Evolutionary conservation across 306 rosid species (phyloP), one percentile per base, ranked within the genome.

Genomic region (Dalbergia cochinchinensis): DNA sequence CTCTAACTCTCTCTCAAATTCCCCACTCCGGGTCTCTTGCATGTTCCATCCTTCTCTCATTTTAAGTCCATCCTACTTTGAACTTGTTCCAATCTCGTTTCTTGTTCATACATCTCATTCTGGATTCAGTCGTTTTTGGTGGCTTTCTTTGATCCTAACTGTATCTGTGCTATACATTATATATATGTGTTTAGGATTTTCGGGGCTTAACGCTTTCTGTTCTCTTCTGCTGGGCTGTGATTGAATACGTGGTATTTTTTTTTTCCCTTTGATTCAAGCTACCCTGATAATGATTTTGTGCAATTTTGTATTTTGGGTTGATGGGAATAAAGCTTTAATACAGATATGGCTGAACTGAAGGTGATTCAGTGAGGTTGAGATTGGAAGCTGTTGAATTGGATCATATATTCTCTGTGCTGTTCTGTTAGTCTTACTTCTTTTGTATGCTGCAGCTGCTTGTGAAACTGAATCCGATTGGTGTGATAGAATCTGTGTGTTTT

Each of bases 361-460:
- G 47, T 74, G 63, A 7, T 76, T 67, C 31, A 53, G 5, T 59
- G 19, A 20, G 15, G 22, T 35, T 81, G 33, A 60, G 51, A 35
- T 22, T 67, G n/a, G 22, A 16, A 73, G 31, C 14, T 35, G 37
- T 71, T 71, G 44, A 26, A 61, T 70, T 3, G 6, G 14, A 15
- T 12, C 33, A 15, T 20, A 11, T 20, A 11, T 41, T 15, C 5
- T 6, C 53, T 59, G 8, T 69, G 74, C 5, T 37, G 41, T 19
- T 76, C 48, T 70, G 5, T 76, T 35, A 53, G 74, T 58, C 57
- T 69, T 13, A 5, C 9, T 66, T 78, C 5, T 55, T 78, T 54
- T 10, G 35, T 34, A 51, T 22, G 20, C 71, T 62, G 19, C 65
- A 33, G 64, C 31, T 50, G n/a, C 20, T 39, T 20, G 35, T 66